Evolutionary conservation across 495 filamentous ascomycete genomes (phyloP), one percentile per base, ranked within the genome.

Genomic region (Aspergillus saccharolyticus): DNA sequence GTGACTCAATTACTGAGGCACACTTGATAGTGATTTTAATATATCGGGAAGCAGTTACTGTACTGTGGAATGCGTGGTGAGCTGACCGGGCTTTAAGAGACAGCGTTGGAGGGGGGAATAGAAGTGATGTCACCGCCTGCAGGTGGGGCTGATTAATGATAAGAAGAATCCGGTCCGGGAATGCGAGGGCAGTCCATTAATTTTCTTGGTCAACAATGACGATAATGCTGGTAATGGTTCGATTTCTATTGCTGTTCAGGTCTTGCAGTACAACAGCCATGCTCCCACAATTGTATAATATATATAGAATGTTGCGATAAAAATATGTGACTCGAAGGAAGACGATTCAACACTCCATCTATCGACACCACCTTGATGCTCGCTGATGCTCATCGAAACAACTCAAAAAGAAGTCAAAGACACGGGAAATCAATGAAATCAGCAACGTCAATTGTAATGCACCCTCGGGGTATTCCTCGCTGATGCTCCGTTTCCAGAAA

Each of bases 111-210:
- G 14, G 52, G 60, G 49, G 60, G 54, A 44, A 56, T 54, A 55
- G 44, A 58, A 44, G 72, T 77, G 74, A 77, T 75, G 74, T 77
- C 74, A 77, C 72, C 59, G 56, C 63, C 62, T 63, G 46, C 54
- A 66, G 60, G 71, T 74, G 71, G 73, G 70, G 72, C 66, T 54
- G 28, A 54, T 46, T 17, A 39, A 39, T 50, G 48, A 60, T 52
- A 52, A 57, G 33, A 28, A n/a, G n/a, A 56, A 46, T 33, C n/a
- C 21, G 39, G 21, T 16, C 17, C 20, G 18, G 25, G 12, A 21
- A 39, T 8, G 33, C 33, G 10, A 12, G 33, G 33, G 6, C 33
- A 39, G 14, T 39, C 33, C 14, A 12, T 39, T 39, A 39, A 3
- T 39, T 39, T 39, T 39, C 33, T 39, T 39, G 33, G 4, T 39